These are phyloP conservation scores for Poa annua DNA, from an alignment of 176 grass and related monocot genomes.

Conservation along the genomic window DNA sequence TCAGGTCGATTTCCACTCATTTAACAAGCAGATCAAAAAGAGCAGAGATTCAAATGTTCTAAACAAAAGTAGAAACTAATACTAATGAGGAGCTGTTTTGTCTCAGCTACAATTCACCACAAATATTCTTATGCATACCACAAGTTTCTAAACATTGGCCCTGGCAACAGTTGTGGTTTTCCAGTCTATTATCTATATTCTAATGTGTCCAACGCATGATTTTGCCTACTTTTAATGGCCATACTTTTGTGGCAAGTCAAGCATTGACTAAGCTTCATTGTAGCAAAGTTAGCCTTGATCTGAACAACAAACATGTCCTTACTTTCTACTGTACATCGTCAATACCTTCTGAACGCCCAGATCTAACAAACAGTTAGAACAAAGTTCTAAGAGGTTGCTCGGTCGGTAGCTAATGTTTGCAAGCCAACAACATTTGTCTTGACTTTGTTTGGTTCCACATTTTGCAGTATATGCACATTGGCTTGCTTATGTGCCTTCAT, in stretches of 20 bases:
- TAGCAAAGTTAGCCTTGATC: conserved; percentile 12
- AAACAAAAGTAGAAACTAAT: not conserved
- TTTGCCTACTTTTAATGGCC: not conserved
- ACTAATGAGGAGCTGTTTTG: not conserved
- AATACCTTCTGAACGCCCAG: not conserved
- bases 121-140: not conserved
- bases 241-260: not conserved
- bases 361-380: not conserved
- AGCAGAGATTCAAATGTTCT: not conserved
- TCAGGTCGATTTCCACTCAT: not conserved
- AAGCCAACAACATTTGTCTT: not conserved
- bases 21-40: not conserved
- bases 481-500: not conserved
- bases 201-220: not conserved
- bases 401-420: not conserved
- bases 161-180: not conserved
- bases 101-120: not conserved
- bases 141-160: not conserved
- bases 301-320: not conserved
- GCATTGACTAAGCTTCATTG: not conserved
- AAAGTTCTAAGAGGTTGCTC: not conserved
- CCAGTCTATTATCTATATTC: not conserved
- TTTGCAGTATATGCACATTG: not conserved
- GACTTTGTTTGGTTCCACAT: conserved; percentile 1
- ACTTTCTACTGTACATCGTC: not conserved